Conservation (phyloP, 495 filamentous ascomycete species). For the Podospora appendiculata region DNA sequence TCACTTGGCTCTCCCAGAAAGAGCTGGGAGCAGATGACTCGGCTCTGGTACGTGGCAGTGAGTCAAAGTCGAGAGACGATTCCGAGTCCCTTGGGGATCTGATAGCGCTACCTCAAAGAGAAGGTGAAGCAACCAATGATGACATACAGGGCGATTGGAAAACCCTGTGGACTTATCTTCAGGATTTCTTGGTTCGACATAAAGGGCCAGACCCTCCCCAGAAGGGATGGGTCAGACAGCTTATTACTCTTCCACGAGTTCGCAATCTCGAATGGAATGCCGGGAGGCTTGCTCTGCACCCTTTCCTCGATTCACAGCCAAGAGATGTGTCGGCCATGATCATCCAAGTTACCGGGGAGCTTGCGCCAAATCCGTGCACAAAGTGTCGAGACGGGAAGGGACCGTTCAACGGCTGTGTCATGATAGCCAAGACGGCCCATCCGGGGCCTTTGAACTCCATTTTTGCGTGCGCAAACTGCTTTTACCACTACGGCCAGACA, state of each 20-base stretch:
- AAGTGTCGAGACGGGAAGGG: conserved; percentile 19
- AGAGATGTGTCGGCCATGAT: conserved; percentile 24
- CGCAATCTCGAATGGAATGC: conserved; percentile 18
- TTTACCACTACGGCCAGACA: conserved; percentile 21
- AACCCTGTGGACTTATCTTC: conserved; percentile 13
- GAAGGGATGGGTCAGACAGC: conserved; percentile 5
- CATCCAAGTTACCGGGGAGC: conserved; percentile 21
- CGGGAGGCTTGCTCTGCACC: conserved; percentile 1
- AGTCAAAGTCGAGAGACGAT: too few species aligned
- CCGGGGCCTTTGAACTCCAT: conserved; percentile 2
- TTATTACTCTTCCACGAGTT: conserved; percentile 14
- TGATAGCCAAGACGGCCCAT: conserved; percentile 15
- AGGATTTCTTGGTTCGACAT: conserved; percentile 11
- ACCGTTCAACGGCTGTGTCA: conserved; percentile 21
- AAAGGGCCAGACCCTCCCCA: conserved; percentile 6
- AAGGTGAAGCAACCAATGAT: too few species aligned
- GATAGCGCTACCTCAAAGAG: too few species aligned
- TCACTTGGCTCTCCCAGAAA: too few species aligned
- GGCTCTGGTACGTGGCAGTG: too few species aligned
- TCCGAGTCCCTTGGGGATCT: too few species aligned
- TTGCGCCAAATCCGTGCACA: conserved; percentile 15
- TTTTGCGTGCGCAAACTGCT: conserved; percentile 25
- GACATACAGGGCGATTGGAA: neutral
- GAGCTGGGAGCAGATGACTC: too few species aligned
- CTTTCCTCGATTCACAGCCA: conserved; percentile 13